phyloP scores from a whole-genome alignment of 2,329 filamentous ascomycete species.

The Sporothrix sp. region DNA sequence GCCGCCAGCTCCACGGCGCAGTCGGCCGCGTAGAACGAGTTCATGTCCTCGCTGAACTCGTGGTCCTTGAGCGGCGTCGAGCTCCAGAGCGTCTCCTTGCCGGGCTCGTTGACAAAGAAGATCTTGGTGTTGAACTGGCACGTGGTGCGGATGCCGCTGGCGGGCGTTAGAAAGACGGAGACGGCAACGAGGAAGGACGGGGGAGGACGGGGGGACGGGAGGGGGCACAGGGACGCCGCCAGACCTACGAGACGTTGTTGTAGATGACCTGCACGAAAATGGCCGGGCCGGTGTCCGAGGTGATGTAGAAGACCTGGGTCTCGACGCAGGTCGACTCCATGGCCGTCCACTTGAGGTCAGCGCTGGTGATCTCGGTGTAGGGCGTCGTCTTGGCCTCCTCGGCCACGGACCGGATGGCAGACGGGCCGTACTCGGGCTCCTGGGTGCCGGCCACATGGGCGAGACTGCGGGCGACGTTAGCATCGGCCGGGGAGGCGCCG shows the following conservation, averaged over 20 bases:
- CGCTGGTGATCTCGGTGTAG: constrained; percentile 67
- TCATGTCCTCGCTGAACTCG: constrained; percentile 75
- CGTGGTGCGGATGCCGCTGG: constrained; percentile 78
- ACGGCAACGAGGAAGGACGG: background rate
- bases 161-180: background rate
- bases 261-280: constrained; percentile 89
- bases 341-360: constrained; percentile 73
- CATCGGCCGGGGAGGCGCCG: background rate
- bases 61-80: constrained; percentile 69
- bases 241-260: constrained; percentile 82
- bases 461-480: constrained; percentile 34
- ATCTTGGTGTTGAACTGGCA: constrained; percentile 93
- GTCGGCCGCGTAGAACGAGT: constrained; percentile 76
- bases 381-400: constrained; percentile 68
- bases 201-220: background rate
- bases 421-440: constrained; percentile 88
- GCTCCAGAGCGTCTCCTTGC: constrained; percentile 71
- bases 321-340: constrained; percentile 84
- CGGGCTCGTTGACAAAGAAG: constrained; percentile 60
- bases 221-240: background rate
- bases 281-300: constrained; percentile 64
- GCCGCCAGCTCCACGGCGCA: constrained; percentile 77
- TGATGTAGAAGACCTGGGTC: constrained; percentile 90
- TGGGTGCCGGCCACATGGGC: constrained; percentile 85
- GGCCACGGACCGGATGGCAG: constrained; percentile 76